phyloP scores from a whole-genome alignment of 768 basidiomycete genomes.

The Scleroderma citrinum region DNA sequence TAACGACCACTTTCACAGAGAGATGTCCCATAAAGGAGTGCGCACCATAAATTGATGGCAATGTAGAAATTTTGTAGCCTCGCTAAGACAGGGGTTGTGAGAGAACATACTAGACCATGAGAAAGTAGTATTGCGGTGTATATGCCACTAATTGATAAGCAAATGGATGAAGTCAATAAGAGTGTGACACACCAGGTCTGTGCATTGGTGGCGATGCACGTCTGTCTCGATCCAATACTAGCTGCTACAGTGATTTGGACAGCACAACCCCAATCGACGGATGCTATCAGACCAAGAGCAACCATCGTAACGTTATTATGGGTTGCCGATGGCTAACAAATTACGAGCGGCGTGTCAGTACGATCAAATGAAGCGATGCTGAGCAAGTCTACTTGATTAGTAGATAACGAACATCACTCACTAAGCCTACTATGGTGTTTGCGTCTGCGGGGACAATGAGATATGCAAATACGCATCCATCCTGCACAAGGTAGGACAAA shows the following conservation, averaged over 20 bases:
- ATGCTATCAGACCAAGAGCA: conserved; percentile 26
- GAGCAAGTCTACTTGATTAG: too few relatives aligned
- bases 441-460: conserved; percentile 27
- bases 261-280: conserved; percentile 63
- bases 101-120: conserved; percentile 60
- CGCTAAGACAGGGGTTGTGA: conserved; percentile 61
- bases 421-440: conserved; percentile 48
- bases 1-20: background rate
- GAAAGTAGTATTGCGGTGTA: conserved; percentile 55
- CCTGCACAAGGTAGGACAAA: background rate
- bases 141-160: conserved; percentile 44
- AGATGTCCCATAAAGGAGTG: background rate
- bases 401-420: conserved; percentile 21
- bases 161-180: too few relatives aligned
- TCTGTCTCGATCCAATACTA: conserved; percentile 42
- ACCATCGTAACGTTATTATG: too few relatives aligned
- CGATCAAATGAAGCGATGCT: too few relatives aligned
- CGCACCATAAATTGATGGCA: conserved; percentile 57
- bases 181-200: conserved; percentile 12
- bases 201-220: conserved; percentile 32
- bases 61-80: conserved; percentile 68
- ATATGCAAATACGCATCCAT: background rate
- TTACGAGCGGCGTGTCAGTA: too few relatives aligned
- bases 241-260: conserved; percentile 61
- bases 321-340: too few relatives aligned